Percentiles rank a stretch among this genome's conserved stretches.
Evolutionary conservation across 352 stramenopile genomes (phyloP).

Genomic region (Globisporangium rhizosaccharum): DNA sequence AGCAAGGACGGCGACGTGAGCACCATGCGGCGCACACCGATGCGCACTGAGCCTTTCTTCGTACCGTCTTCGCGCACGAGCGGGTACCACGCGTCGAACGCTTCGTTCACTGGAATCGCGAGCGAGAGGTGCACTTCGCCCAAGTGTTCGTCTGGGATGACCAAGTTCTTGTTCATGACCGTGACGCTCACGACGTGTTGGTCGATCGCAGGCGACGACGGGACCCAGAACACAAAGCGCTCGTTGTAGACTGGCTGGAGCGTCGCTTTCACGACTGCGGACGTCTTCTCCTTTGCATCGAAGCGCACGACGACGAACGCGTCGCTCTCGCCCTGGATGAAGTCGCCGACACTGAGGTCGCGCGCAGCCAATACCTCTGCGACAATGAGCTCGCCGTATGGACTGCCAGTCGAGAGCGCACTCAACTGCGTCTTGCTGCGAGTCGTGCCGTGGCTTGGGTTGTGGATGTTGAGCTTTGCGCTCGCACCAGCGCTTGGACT

Average conservation of each 20-base stretch:
- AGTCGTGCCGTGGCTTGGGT: conserved; percentile 18
- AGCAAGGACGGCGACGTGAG: conserved; percentile 50
- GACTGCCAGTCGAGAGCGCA: conserved; percentile 31
- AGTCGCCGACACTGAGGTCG: conserved; percentile 37
- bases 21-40: conserved; percentile 50
- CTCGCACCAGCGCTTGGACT: conserved; percentile 13
- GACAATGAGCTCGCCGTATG: conserved; percentile 64
- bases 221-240: conserved; percentile 69
- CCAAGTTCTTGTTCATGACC: conserved; percentile 37
- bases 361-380: conserved; percentile 55
- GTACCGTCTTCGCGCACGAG: conserved; percentile 51
- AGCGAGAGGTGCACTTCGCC: conserved; percentile 69
- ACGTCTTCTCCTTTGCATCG: conserved; percentile 29
- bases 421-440: conserved; percentile 12
- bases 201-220: conserved; percentile 38
- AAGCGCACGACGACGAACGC: conserved; percentile 42
- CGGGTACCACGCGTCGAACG: conserved; percentile 67
- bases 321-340: conserved; percentile 32
- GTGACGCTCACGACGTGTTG: conserved; percentile 38
- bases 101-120: conserved; percentile 56
- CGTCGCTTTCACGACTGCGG: conserved; percentile 19
- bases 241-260: conserved; percentile 49
- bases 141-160: conserved; percentile 43
- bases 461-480: conserved; percentile 51
- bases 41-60: conserved; percentile 42